Percentiles rank a stretch among this genome's conserved stretches.
phyloP scores from a whole-genome alignment of 306 rosid species.

The Cicer chorassanicum region DNA sequence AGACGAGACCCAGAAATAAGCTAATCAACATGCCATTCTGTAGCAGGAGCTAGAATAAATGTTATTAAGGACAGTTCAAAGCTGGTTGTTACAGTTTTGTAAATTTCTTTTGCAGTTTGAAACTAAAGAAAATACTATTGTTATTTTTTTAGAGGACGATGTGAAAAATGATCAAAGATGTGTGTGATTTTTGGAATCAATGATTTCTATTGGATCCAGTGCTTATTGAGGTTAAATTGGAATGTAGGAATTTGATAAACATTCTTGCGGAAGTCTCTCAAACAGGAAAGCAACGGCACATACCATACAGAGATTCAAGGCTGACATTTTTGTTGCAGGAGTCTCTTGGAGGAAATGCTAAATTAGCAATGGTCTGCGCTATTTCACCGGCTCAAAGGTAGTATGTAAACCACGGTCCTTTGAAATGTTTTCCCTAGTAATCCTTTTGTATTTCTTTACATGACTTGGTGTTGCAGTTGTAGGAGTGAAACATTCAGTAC shows the following conservation, averaged over 20 bases:
- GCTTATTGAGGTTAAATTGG: slow-evolving; percentile 41
- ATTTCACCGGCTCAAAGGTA: slow-evolving; percentile 95
- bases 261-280: slow-evolving; percentile 99
- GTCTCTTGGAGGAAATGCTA: slow-evolving; percentile 98
- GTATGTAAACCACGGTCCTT: slow-evolving; percentile 37
- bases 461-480: slow-evolving; percentile 65
- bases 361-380: slow-evolving; percentile 99
- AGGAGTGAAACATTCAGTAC: slow-evolving; percentile 97
- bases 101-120: neutral
- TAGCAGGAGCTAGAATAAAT: slow-evolving; percentile 27
- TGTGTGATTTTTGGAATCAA: slow-evolving; percentile 2
- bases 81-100: slow-evolving; percentile 20
- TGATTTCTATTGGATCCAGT: slow-evolving; percentile 35
- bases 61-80: slow-evolving; percentile 5
- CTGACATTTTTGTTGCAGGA: slow-evolving; percentile 96
- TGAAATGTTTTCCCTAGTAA: slow-evolving; percentile 28
- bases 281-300: slow-evolving; percentile 95
- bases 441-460: slow-evolving; percentile 46
- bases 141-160: neutral
- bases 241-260: slow-evolving; percentile 94
- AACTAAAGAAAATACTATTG: slow-evolving; percentile 9
- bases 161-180: slow-evolving; percentile 21
- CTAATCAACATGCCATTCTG: slow-evolving; percentile 9
- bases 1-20: neutral
- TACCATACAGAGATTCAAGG: slow-evolving; percentile 97